Evolutionary conservation across 306 rosid genomes (phyloP), one percentile per base, ranked within the genome.

Genomic region (Styphnolobium japonicum): DNA sequence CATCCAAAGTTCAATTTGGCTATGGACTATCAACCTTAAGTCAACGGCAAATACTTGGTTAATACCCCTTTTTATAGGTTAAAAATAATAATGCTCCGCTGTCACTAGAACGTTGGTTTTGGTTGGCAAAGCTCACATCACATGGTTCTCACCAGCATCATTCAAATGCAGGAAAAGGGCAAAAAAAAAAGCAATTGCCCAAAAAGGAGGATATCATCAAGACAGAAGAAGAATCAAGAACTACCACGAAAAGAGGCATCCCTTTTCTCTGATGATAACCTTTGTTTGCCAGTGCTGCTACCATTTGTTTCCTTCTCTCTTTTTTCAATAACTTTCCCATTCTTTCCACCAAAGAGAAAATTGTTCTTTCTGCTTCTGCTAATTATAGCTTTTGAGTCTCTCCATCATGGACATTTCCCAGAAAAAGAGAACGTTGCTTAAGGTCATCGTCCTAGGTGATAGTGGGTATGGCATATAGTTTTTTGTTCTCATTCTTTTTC

Each of bases 361-460:
- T 56, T 33, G 66, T 25, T 74, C 7, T 9, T 51, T 62, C 51
- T 34, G 66, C 49, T 77, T 53, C 68, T 73, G 52, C 48, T 56
- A 19, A 21, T 34, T 6, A 7, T 46, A 51, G 34, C 16, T 46
- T 78, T 58, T 57, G 48, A 62, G 46, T 64, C 68, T 64, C 68
- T 57, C 55, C 56, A 65, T 73, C 33, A 91, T 91, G 98, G 92
- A 93, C 10, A 33, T 11, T 81, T 80, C 97, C 46, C 78, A 69
- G 27, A 80, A 80, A 66, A 86, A 77, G 74, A 86, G 97, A 85
- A 89, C 88, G 23, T 85, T 93, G 84, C 95, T 92, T 21, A 92
- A 94, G 88, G 92, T 92, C 76, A 92, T 94, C 65, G 88, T 92
- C 83, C 97, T 94, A 61, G 98, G 98, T 27, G 97, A 94, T 73